Conservation (phyloP, 768 basidiomycete genomes). For the Boletus sp. region DNA sequence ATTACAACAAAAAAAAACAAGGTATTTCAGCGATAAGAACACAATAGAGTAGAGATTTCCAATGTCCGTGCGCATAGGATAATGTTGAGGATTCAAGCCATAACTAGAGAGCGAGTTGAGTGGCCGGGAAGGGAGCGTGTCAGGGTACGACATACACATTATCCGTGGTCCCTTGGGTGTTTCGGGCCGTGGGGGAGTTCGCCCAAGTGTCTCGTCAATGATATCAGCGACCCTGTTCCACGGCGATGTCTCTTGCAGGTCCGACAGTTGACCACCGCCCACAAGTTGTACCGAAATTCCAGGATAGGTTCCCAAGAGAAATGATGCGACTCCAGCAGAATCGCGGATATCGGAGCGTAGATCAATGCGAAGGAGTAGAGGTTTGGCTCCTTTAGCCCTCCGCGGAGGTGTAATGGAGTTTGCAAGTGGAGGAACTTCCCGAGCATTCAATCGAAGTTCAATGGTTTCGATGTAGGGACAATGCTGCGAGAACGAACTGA, state of each 20-base stretch:
- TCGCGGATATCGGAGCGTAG: slow-evolving; percentile 19
- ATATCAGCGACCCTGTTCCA: slow-evolving; percentile 22
- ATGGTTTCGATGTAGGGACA: slow-evolving; percentile 17
- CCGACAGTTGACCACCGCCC: not conserved
- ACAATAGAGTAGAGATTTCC: not conserved
- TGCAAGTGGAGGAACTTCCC: slow-evolving; percentile 8
- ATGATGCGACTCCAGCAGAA: slow-evolving; percentile 12
- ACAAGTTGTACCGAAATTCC: slow-evolving; percentile 7
- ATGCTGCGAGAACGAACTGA: slow-evolving; percentile 8
- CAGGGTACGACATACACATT: slow-evolving; percentile 14
- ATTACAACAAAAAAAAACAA: not conserved
- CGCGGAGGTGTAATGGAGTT: not conserved
- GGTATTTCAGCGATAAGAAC: not conserved
- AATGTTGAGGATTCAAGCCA: slow-evolving; percentile 4
- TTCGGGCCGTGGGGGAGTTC: slow-evolving; percentile 5
- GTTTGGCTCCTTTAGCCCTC: slow-evolving; percentile 6
- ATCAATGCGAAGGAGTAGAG: slow-evolving; percentile 8
- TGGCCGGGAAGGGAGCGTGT: not conserved
- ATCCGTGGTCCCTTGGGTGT: slow-evolving; percentile 6
- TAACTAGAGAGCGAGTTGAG: not conserved
- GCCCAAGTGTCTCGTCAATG: slow-evolving; percentile 13
- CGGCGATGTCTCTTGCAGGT: slow-evolving; percentile 16
- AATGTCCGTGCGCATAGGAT: not conserved
- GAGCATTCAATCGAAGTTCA: slow-evolving; percentile 18
- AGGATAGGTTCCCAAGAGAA: slow-evolving; percentile 13